Evolutionary conservation across 164 flowering plant genomes (phyloP).

Genomic region (Vitis amurensis): DNA sequence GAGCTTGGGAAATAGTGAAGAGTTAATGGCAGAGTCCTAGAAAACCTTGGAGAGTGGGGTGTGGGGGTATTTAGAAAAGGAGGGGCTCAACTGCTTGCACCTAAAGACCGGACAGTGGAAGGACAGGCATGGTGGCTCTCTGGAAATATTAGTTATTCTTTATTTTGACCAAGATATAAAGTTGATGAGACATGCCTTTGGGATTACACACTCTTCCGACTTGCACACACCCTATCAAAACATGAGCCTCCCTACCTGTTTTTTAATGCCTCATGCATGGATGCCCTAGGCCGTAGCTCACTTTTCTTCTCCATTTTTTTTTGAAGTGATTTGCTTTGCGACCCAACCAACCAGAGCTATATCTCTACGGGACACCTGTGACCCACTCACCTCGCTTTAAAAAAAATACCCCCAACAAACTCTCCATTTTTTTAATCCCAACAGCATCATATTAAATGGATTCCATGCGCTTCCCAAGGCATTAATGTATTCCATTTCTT

Average conservation of each 20-base stretch:
- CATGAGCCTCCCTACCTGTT: neutral
- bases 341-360: conserved; percentile 9
- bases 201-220: conserved; percentile 28
- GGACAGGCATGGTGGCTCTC: conserved; percentile 20
- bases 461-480: conserved; percentile 21
- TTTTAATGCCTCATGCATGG: conserved; percentile 4
- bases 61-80: neutral
- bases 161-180: conserved; percentile 24
- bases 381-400: conserved; percentile 11
- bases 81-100: neutral
- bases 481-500: conserved; percentile 11
- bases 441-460: neutral
- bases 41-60: conserved; percentile 1
- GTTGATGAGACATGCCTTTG: conserved; percentile 35
- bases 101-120: neutral
- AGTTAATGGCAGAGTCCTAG: neutral
- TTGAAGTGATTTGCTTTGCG: neutral
- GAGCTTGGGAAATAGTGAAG: conserved; percentile 5
- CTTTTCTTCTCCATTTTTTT: neutral
- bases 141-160: conserved; percentile 3
- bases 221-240: conserved; percentile 1
- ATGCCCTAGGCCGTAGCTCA: conserved; percentile 5
- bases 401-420: conserved; percentile 10
- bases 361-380: conserved; percentile 18
- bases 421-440: neutral